Evolutionary conservation across 2,329 filamentous ascomycete species (phyloP), one percentile per base, ranked within the genome.

Genomic region (Neonectria sp.): DNA sequence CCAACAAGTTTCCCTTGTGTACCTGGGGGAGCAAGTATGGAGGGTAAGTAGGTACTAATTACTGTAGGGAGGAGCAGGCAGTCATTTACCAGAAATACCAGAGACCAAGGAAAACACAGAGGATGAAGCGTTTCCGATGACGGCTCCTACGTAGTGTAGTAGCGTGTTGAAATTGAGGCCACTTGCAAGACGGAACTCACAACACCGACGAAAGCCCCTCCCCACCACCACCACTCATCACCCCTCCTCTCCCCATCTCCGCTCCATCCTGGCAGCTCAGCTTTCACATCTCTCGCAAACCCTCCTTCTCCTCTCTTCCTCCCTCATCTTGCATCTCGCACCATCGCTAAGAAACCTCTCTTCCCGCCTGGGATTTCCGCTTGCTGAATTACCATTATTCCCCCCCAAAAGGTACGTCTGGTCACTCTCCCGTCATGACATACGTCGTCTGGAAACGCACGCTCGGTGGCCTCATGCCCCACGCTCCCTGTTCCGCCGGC

Each of bases 391-490:
- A 2, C 11, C 31, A 4, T 35, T 24, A 25, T 15, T n/a, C 29
- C 53, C 13, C 25, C 29, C n/a, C 2, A 40, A 40, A 40, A 51
- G 13, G 49, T 52, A 33, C n/a, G 33, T 53, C 31, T 8, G 21
- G 7, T 17, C 15, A 40, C n/a, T 53, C 29, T 33, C 33, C 29
- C 9, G 21, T 68, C 71, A 73, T 73, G 69, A 70, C 62, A 51
- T 43, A 48, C 48, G 35, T 64, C 49, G 68, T 60, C 63, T 69
- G 62, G 68, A 71, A 55, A 56, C 55, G 67, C 53, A 65, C 56
- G 56, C 63, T 69, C 62, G 49, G 72, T 75, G 73, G 73, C 65
- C 73, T 75, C 64, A 71, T 71, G 67, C 65, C 73, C 73, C 73
- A 69, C 68, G 68, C 59, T 61, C 27, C 60, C 59, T 33, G 53